A percentile compares a stretch with the other conserved stretches of the same genome.
These are phyloP conservation scores for Botrytis squamosa DNA, from an alignment of 2,329 filamentous ascomycete species.

Conservation along the genomic window DNA sequence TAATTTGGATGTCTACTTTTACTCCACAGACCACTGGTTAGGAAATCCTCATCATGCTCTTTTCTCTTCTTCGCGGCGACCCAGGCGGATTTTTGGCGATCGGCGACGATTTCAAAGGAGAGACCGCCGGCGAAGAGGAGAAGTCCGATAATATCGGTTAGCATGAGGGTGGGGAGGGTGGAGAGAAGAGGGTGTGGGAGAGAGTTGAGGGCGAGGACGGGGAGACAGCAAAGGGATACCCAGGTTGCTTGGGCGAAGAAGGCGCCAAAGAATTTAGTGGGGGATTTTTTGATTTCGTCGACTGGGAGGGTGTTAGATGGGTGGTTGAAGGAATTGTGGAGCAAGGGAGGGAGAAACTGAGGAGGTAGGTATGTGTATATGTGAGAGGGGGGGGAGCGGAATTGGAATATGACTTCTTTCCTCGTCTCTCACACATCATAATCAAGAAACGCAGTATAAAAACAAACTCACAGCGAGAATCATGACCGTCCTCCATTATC, in stretches of 20 bases:
- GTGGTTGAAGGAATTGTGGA: not conserved
- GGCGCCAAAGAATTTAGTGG: constrained; percentile 53
- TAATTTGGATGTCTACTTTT: constrained; percentile 66
- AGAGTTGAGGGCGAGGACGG: constrained; percentile 62
- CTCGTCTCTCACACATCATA: not conserved
- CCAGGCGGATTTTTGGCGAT: constrained; percentile 64
- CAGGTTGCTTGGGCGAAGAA: constrained; percentile 64
- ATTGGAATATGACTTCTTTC: too few relatives aligned
- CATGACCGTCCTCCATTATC: not conserved
- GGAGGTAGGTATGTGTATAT: not conserved
- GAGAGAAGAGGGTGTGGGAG: constrained; percentile 54
- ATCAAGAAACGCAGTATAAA: not conserved
- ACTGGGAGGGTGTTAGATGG: constrained; percentile 32
- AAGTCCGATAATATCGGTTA: constrained; percentile 57
- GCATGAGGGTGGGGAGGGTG: constrained; percentile 47
- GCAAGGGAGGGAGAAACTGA: not conserved
- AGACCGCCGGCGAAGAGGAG: constrained; percentile 59
- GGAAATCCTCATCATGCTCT: constrained; percentile 64
- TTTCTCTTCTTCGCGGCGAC: constrained; percentile 59
- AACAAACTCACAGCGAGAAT: constrained; percentile 9
- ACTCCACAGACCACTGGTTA: constrained; percentile 62
- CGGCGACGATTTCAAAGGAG: constrained; percentile 59
- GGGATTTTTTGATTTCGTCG: constrained; percentile 51
- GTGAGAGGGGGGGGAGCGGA: too few relatives aligned
- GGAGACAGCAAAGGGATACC: constrained; percentile 66